Base-by-base conservation (phyloP, 2,329 filamentous ascomycete genomes). In the Fusarium sp. region DNA sequence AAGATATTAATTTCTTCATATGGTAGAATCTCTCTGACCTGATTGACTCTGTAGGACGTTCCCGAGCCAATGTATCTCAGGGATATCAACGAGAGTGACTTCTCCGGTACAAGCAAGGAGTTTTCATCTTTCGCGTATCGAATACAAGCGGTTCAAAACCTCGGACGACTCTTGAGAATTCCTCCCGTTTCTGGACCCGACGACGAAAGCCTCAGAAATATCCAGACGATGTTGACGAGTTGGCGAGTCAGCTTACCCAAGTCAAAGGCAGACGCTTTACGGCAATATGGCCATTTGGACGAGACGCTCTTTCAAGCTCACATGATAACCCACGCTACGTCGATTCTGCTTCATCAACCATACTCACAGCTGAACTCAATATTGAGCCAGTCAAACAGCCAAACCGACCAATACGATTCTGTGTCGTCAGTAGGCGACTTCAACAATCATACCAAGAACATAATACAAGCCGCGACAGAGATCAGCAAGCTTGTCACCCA, bases 281-380 rank as follows among this genome's bases (percentile, higher is more conserved):
- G 90, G 67, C 88, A 89, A 70, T 89, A 92, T 75, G 92, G 94
- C 38, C 88, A 90, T 60, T 86, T 95, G 17, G 95, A 98, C 80
- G 94, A 97, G 82, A 92, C 97, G 88, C 91, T 98, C 82, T 97
- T 98, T 83, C 94, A 97, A 81, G 95, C 94, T 2, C 92, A 94
- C 72, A 96, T 97, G 90, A 93, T 97, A 77, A 88, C 85, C 38
- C 84, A 89, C 70, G 87, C 88, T 12, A 89, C 88, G 68, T 88
- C 91, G 2, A 94, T 96, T 76, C 89, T 95, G 74, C 87, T 96
- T 24, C 93, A 96, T 79, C 92, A 95, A 74, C 93, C 93, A 14
- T 89, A 92, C 63, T 95, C 93, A 8, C 92, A 94, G 76, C 87
- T 96, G 24, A 91, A 93, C 81, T 89, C 86, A 32, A 89, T 88